Evolutionary conservation across 2,329 filamentous ascomycete genomes (phyloP), one percentile per base, ranked within the genome.

Genomic region (Arthrocladium fulminans): DNA sequence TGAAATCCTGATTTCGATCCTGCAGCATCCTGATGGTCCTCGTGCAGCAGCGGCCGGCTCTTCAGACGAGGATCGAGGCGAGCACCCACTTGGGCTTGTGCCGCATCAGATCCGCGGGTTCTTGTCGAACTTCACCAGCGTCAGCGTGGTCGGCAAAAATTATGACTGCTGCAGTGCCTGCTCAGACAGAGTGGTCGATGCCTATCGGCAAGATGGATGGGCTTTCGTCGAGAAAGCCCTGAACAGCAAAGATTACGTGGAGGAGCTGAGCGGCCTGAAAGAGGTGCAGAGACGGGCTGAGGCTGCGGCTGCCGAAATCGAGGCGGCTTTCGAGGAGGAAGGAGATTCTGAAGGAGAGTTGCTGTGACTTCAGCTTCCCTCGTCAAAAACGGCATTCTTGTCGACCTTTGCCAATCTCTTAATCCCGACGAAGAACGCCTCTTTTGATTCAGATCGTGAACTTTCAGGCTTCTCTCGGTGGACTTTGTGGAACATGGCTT

Each of bases 381-480:
- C 48, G 27, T 55, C 51, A 50, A 74, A 69, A 2, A 79, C 70
- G 10, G 70, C 67, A 42, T 73, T 67, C 57, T 65, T 67, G 24
- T 65, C 62, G 3, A 69, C 64, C 42, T 67, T 68, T 20, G 69
- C 66, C 62, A 83, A 90, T 54, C 88, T 78, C 51, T 75, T 72
- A 50, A 96, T 64, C 0, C 82, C 88, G 40, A 97, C 82, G 61
- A 96, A 94, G 60, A 84, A 97, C 2, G 82, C 76, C 65, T 97
- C 92, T 63, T 80, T 87, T 1, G 85, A 89, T 71, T 87, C 84
- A 65, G 76, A 85, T 61, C 92, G 78, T 30, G 90, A 97, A 5
- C 88, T 86, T 48, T 94, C 85, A 1, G 94, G 92, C 66, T 98
- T 98, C 65, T 94, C 85, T 51, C 89, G 76, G 59, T 84, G 74